These are phyloP conservation scores for Fraxinus quadrangulata DNA, from an alignment of 257 asterid species.

Conservation along the genomic window DNA sequence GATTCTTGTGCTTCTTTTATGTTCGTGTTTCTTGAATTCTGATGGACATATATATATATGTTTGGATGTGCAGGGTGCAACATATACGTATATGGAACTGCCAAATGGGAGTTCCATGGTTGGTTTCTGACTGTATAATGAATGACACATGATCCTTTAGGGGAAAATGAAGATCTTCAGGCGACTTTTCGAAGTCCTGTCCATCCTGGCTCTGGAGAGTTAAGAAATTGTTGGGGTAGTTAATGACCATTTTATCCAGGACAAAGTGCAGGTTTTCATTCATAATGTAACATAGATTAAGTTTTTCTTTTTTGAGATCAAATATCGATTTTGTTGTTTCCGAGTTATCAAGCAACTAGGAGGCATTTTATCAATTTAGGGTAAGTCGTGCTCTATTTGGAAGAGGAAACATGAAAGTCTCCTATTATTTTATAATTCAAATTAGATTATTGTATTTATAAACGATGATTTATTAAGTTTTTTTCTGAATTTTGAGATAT, in stretches of 20 bases:
- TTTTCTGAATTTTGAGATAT: neutral
- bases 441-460: too few species aligned
- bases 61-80: neutral
- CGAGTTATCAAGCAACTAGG: neutral
- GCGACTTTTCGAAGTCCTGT: neutral
- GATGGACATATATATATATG: neutral
- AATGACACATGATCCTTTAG: neutral
- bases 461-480: neutral
- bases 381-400: neutral
- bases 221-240: neutral
- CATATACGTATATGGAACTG: neutral
- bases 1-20: neutral
- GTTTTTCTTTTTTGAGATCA: neutral
- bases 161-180: neutral
- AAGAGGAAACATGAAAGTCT: neutral
- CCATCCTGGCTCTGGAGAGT: neutral
- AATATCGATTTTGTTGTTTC: neutral
- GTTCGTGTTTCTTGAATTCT: neutral
- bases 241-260: neutral
- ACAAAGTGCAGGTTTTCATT: neutral
- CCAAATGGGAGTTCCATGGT: neutral
- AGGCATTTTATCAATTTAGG: neutral
- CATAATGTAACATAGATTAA: neutral
- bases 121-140: neutral
- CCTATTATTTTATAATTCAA: neutral